Evolutionary conservation across 2,329 filamentous ascomycete species (phyloP), one percentile per base, ranked within the genome.

Genomic region (Aspergillus sp.): DNA sequence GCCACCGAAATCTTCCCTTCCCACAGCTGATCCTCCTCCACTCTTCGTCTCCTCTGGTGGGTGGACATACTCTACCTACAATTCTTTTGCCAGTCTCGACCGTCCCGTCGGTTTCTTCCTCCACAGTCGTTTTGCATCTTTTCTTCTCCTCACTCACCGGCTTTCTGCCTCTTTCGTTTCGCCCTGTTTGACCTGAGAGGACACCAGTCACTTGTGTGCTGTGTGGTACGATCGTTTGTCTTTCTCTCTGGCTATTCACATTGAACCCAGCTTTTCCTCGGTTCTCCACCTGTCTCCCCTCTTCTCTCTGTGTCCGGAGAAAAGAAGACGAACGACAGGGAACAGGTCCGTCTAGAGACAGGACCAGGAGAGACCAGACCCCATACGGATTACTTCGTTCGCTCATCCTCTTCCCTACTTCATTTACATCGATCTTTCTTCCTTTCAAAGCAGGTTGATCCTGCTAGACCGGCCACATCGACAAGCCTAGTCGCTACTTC

Each of bases 361-460:
- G 5, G 22, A 30, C 26, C 26, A 30, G 26, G 26, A 30, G 26
- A 30, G 16, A 38, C 35, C 35, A 38, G 35, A 16, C 13, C 35
- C 35, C 3, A 38, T 38, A 13, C 33, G 7, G 33, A 35, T 35
- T 10, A 13, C 30, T 50, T 47, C 32, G 45, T 16, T 45, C 49
- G 47, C 11, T 20, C 35, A 22, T 20, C 22, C 4, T 14, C 35
- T 22, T 38, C 20, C 16, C 50, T 45, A 19, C 46, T 41, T 7
- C 19, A 19, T 44, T 36, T 41, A 35, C 36, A 47, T 35, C 49
- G 41, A 30, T 30, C 26, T 30, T 30, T 52, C 30, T 59, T 61
- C 30, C 43, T 40, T 60, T 60, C 47, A 49, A 49, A 40, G 45
- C 57, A 58, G 65, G 65, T 66, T 67, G 65, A 67, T 50, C 65